Evolutionary conservation across 495 filamentous ascomycete species (phyloP), one percentile per base, ranked within the genome.

Genomic region (Collariella sp.): DNA sequence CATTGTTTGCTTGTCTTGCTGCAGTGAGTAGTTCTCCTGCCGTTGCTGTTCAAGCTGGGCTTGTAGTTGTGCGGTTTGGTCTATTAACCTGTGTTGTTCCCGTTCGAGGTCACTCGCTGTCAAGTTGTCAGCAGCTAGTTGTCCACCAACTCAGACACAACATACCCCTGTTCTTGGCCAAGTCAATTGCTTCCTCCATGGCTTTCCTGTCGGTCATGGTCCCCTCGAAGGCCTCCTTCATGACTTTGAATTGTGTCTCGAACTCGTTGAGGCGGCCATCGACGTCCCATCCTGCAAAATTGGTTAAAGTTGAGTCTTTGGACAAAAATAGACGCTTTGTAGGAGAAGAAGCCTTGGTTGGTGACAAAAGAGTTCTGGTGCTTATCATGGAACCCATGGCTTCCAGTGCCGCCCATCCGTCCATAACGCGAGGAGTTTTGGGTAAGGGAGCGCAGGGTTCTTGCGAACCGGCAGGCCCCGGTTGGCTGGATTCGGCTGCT

Each of bases 81-180:
- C 70, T 4, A 72, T 71, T 2, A 91, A 63, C 15, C 81, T 76
- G 12, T 76, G 71, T 38, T 78, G 76, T 6, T 82, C 76, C 0
- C 62, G 63, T 56, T 91, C 87, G 3, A 94, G 72, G 20, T 87
- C 83, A 51, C 62, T 69, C 40, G 85, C 90, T 96, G 36, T 9
- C 12, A 5, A n/a, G 7, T 22, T 2, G 53, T 63, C 20, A 63
- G 61, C 22, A 19, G 31, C 34, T 15, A 46, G 41, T 45, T 11
- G 9, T 13, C 1, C 12, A 15, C 15, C 11, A 16, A 24, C 5
- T 24, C 13, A 4, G 18, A 20, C 9, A 18, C 10, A 29, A 70
- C 83, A 54, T 75, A 95, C 89, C 79, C 79, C 81, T 76, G 34
- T 76, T 76, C 67, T 93, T 90, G 60, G 85, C 85, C 5, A 86